Evolutionary conservation across 768 basidiomycete genomes (phyloP).

Genomic region (Rhodocollybia butyracea): DNA sequence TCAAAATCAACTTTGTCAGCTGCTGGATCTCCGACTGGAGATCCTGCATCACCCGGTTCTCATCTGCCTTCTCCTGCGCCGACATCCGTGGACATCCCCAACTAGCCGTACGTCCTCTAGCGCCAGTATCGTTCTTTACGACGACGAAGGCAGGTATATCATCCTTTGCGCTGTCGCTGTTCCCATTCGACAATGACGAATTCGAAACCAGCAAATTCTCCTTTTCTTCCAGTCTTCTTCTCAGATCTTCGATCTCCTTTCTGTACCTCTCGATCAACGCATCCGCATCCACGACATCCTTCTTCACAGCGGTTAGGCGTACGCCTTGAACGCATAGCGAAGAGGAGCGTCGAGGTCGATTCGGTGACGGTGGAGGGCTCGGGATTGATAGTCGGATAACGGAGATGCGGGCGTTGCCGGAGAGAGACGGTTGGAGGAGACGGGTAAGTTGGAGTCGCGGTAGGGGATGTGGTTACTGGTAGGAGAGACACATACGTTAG

Average conservation of each 20-base stretch:
- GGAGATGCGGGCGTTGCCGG: constrained; percentile 92
- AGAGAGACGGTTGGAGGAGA: constrained; percentile 90
- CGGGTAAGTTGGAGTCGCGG: constrained; percentile 91
- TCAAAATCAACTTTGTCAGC: constrained; percentile 80
- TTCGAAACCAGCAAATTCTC: constrained; percentile 63
- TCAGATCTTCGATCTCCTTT: constrained; percentile 91
- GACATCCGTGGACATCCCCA: no score
- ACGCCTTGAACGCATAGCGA: constrained; percentile 91
- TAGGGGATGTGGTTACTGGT: constrained; percentile 86
- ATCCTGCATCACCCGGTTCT: constrained; percentile 81
- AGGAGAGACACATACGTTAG: neutral
- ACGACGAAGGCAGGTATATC: no score
- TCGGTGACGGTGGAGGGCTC: constrained; percentile 76
- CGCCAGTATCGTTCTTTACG: no score
- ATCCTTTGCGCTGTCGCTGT: no score
- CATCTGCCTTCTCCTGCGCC: constrained; percentile 67
- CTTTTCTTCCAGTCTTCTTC: constrained; percentile 63
- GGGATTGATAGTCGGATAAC: constrained; percentile 97
- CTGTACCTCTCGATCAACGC: constrained; percentile 92
- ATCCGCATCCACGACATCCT: constrained; percentile 90
- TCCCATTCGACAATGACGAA: no score
- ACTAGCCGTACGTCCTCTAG: no score
- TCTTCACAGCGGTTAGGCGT: constrained; percentile 85
- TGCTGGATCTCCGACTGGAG: constrained; percentile 78
- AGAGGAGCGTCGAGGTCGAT: constrained; percentile 84